Base-by-base conservation (phyloP, 2,329 filamentous ascomycete species). In the Alternaria sp. region DNA sequence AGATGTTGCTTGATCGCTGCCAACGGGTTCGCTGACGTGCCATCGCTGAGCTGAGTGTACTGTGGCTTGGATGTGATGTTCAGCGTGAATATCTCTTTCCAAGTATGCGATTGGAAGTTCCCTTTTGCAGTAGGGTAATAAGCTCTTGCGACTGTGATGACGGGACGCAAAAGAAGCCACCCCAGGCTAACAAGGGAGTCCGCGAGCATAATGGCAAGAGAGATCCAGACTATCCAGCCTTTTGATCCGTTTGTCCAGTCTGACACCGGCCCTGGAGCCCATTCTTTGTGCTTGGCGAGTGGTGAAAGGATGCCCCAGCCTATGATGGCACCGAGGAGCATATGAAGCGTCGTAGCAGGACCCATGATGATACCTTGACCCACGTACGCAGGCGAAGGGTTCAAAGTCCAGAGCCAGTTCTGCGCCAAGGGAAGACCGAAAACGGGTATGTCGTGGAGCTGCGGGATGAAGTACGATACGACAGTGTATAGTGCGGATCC, bases 321-420 rank as follows among this genome's bases (percentile, higher is more conserved):
- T 10, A 97, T 74, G 16, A 97, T 77, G 4, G 95, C 94, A 5
- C 95, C 95, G 3, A 98, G 81, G 1, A 97, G 86, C 95, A 99
- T 99, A 70, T 98, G 94, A 54, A 97, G 85, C 3, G 94, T 98
- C 0, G 95, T 99, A 40, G 93, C 90, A 4, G 94, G 92, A 0
- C 95, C 95, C 95, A 99, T 99, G 73, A 99, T 98, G 64, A 99
- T 96, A 11, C 95, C 95, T 80, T 99, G 95, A 0, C 95, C 95
- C 27, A 98, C 89, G 76, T 99, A 99, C 3, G 95, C 95, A n/a
- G 97, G 90, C 46, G 93, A 97, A 0, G 95, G 95, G 68, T 99
- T 99, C 7, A 99, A 83, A 1, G 92, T 95, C 95, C 95, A 99
- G 1, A 97, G 86, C 94, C 94, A 99, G 2, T 87, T 87, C 1